Evolutionary conservation across 257 asterid genomes (phyloP).

Genomic region (Nicotiana attenuata): DNA sequence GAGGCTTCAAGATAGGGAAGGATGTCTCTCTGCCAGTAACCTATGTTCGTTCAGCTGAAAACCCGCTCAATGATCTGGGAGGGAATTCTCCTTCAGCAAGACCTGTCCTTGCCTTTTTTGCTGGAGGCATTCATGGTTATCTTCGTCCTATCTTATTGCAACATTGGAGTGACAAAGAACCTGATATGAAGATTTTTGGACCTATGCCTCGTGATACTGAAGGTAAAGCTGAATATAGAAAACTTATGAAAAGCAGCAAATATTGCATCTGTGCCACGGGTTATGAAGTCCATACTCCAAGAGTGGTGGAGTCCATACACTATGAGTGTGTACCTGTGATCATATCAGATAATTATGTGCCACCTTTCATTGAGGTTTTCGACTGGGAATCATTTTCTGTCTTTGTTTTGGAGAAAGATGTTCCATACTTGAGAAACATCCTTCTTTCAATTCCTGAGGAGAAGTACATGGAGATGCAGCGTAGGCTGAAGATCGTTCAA

Average conservation of each 20-base stretch:
- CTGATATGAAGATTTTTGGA: slow-evolving; percentile 56
- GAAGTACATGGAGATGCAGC: slow-evolving; percentile 39
- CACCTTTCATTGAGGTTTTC: slow-evolving; percentile 48
- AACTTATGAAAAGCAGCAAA: slow-evolving; percentile 53
- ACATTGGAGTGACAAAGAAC: slow-evolving; percentile 40
- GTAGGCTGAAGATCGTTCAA: slow-evolving; percentile 33
- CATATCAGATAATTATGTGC: slow-evolving; percentile 59
- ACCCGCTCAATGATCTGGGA: slow-evolving; percentile 42
- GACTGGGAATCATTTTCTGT: slow-evolving; percentile 57
- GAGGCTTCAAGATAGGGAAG: slow-evolving; percentile 50
- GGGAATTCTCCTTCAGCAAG: slow-evolving; percentile 42
- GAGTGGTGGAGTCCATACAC: slow-evolving; percentile 55
- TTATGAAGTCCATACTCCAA: slow-evolving; percentile 55
- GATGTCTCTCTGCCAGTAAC: slow-evolving; percentile 64
- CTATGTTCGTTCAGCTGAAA: slow-evolving; percentile 36
- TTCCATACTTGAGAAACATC: slow-evolving; percentile 49
- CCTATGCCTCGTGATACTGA: slow-evolving; percentile 47
- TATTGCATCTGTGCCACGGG: slow-evolving; percentile 67
- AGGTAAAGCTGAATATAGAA: slow-evolving; percentile 48
- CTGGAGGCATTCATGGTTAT: slow-evolving; percentile 64
- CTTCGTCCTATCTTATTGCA: slow-evolving; percentile 51
- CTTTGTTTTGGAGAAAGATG: slow-evolving; percentile 45
- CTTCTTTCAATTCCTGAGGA: slow-evolving; percentile 49
- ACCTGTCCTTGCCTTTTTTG: slow-evolving; percentile 50
- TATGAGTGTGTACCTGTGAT: slow-evolving; percentile 58